These are phyloP conservation scores for Bromus sterilis DNA, from an alignment of 176 grass and related monocot genomes.

Conservation along the genomic window DNA sequence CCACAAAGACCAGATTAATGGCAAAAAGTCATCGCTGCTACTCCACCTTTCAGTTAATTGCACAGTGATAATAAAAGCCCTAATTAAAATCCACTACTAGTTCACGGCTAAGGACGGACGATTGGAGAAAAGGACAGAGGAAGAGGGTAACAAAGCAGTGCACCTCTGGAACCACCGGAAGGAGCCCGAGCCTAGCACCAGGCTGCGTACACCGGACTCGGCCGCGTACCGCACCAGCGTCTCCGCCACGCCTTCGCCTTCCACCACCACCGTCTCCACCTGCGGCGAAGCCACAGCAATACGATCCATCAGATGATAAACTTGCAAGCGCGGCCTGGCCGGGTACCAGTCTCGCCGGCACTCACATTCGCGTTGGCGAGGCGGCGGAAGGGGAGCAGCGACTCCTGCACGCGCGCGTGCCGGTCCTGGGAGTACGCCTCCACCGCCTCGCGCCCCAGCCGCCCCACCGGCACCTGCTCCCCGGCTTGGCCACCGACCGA, in stretches of 20 bases:
- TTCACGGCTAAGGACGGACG: constrained; percentile 21
- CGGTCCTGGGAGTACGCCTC: constrained; percentile 54
- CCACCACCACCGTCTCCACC: constrained; percentile 70
- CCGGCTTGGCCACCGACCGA: constrained; percentile 38
- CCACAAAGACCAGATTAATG: constrained; percentile 20
- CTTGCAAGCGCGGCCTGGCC: not conserved
- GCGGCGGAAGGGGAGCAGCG: constrained; percentile 38
- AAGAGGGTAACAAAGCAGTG: not conserved
- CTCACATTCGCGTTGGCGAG: constrained; percentile 50
- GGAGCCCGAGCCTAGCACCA: constrained; percentile 62
- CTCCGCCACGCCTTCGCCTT: constrained; percentile 55
- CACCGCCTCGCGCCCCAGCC: constrained; percentile 36
- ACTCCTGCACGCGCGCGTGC: constrained; percentile 42
- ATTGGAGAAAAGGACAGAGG: not conserved
- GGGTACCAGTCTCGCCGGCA: not conserved
- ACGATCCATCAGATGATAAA: not conserved
- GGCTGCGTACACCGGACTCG: constrained; percentile 50
- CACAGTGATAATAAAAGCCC: not conserved
- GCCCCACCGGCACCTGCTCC: constrained; percentile 47
- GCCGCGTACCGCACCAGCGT: constrained; percentile 49
- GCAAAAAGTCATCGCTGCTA: not conserved
- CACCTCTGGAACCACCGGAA: constrained; percentile 49
- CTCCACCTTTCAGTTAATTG: not conserved
- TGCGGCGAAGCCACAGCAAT: not conserved
- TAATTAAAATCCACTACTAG: not conserved